These are phyloP conservation scores for Noccaea caerulescens DNA, from an alignment of 345 rosid species.

Conservation along the genomic window DNA sequence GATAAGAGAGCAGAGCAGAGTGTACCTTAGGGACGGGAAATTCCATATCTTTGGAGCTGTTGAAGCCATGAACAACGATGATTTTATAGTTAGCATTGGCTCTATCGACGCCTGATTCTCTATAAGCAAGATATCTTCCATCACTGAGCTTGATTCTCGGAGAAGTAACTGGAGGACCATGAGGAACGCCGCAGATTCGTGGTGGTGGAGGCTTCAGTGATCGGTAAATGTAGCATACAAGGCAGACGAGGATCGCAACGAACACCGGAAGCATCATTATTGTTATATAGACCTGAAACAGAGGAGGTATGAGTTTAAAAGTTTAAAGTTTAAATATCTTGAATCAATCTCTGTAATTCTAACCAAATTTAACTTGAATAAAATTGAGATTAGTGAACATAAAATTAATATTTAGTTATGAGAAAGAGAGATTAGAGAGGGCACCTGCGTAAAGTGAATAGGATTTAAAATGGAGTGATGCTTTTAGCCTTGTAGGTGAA, in stretches of 20 bases:
- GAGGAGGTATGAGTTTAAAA: neutral
- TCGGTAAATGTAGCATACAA: conserved; percentile 58
- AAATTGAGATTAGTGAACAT: neutral
- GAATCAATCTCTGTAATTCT: neutral
- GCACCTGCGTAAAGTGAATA: neutral
- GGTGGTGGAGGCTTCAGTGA: conserved; percentile 72
- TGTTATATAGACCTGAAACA: conserved; percentile 28
- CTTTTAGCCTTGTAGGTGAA: neutral
- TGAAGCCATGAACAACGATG: conserved; percentile 70
- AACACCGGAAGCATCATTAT: conserved; percentile 57
- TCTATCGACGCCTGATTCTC: conserved; percentile 68
- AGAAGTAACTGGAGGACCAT: conserved; percentile 72
- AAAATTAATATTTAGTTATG: neutral
- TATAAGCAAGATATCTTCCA: conserved; percentile 83
- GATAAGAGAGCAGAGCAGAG: neutral
- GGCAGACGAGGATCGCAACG: conserved; percentile 55
- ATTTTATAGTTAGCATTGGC: conserved; percentile 62
- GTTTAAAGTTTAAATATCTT: neutral
- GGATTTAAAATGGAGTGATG: neutral
- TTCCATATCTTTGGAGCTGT: conserved; percentile 60
- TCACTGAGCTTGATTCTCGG: conserved; percentile 74
- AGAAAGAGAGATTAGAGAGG: neutral
- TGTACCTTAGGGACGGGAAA: conserved; percentile 63
- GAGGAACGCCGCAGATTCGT: conserved; percentile 65
- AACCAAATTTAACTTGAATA: neutral